Conservation (phyloP, 1,284 basidiomycete species). For the Termitomyces sp. region DNA sequence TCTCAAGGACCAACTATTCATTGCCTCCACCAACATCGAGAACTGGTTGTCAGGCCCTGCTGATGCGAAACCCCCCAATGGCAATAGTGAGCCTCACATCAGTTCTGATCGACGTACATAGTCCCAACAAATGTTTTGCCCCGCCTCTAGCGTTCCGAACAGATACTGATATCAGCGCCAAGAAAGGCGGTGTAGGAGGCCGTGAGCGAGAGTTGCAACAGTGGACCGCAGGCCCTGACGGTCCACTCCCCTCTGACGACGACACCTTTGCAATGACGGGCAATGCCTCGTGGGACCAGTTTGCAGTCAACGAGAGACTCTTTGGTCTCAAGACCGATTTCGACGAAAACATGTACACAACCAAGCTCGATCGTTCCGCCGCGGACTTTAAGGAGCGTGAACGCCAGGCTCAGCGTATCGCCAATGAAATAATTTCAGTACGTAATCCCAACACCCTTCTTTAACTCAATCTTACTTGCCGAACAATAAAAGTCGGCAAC, state of each 20-base stretch:
- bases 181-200: conserved; percentile 33
- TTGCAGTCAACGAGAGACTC: conserved; percentile 87
- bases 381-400: conserved; percentile 89
- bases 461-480: not conserved
- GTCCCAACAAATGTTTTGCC: conserved; percentile 1
- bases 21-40: conserved; percentile 67
- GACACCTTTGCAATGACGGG: conserved; percentile 59
- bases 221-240: conserved; percentile 54
- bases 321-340: conserved; percentile 92
- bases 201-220: conserved; percentile 82
- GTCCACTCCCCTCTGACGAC: conserved; percentile 45
- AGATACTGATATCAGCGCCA: conserved; percentile 79
- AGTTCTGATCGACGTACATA: not conserved
- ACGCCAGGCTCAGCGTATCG: conserved; percentile 81
- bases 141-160: conserved; percentile 71
- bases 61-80: conserved; percentile 60
- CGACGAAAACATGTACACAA: conserved; percentile 94
- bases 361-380: conserved; percentile 81
- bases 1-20: conserved; percentile 63
- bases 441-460: conserved; percentile 27
- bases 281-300: conserved; percentile 85
- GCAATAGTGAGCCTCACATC: conserved; percentile 48
- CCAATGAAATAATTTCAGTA: conserved; percentile 86
- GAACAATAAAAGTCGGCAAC: conserved; percentile 44
- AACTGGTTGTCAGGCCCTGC: conserved; percentile 69